Evolutionary conservation across 2,329 filamentous ascomycete genomes (phyloP).

Genomic region (Ascochyta viciae-villosae): DNA sequence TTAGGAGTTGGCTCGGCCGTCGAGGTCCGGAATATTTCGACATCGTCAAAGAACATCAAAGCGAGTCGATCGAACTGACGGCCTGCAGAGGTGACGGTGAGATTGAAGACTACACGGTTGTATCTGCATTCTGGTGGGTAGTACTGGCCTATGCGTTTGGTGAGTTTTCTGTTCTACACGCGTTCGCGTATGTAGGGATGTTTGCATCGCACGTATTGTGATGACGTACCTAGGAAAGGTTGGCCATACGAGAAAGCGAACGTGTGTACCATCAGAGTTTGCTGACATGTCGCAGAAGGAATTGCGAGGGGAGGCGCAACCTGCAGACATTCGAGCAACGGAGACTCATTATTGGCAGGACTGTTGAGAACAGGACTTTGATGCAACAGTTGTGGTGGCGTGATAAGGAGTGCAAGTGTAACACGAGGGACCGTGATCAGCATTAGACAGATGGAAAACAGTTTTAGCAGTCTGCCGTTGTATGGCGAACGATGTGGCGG

Average conservation of each 20-base stretch:
- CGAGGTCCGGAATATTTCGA: conserved; percentile 82
- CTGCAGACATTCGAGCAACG: conserved; percentile 69
- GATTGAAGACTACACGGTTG: conserved; percentile 76
- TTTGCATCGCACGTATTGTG: not conserved
- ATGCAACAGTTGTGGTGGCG: conserved; percentile 24
- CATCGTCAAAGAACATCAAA: conserved; percentile 76
- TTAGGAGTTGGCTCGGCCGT: conserved; percentile 77
- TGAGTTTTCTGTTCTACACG: conserved; percentile 2
- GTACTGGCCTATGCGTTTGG: conserved; percentile 61
- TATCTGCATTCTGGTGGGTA: conserved; percentile 73
- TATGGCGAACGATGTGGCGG: conserved; percentile 21
- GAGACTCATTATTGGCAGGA: conserved; percentile 34
- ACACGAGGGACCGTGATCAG: conserved; percentile 43
- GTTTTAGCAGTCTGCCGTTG: conserved; percentile 22
- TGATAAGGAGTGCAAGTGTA: conserved; percentile 28
- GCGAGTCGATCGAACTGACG: conserved; percentile 80
- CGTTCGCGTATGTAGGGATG: not conserved
- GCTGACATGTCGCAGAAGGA: conserved; percentile 55
- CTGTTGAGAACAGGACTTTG: conserved; percentile 25
- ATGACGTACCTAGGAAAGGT: conserved; percentile 71
- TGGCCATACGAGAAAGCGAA: conserved; percentile 77
- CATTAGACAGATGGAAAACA: conserved; percentile 41
- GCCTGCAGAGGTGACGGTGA: conserved; percentile 75
- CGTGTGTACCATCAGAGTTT: conserved; percentile 72
- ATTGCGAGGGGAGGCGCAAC: conserved; percentile 71